A percentile compares a stretch with the other conserved stretches of the same genome.
Evolutionary conservation across 169 alveolate species (phyloP).

Genomic region (Cryptosporidium parvum): DNA sequence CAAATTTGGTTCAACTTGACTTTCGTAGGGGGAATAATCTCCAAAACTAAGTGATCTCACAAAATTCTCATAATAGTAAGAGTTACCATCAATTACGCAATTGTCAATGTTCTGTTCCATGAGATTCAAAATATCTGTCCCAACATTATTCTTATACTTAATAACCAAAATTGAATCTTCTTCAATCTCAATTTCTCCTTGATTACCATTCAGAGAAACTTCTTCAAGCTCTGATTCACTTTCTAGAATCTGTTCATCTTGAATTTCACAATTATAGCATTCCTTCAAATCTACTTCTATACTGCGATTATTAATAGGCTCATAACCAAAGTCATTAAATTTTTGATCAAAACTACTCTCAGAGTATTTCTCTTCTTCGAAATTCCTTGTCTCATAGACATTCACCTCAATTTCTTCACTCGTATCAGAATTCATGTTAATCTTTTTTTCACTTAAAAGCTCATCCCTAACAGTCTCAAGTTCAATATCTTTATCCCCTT

Average conservation of each 20-base stretch:
- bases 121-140: slow-evolving; percentile 11
- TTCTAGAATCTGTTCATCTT: slow-evolving; percentile 8
- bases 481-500: slow-evolving; percentile 47
- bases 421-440: background rate
- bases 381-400: slow-evolving; percentile 18
- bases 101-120: slow-evolving; percentile 49
- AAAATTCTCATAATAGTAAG: slow-evolving; percentile 37
- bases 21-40: background rate
- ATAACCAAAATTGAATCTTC: slow-evolving; percentile 47
- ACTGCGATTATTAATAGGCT: background rate
- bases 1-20: background rate
- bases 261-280: slow-evolving; percentile 3
- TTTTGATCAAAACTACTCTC: background rate
- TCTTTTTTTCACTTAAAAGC: slow-evolving; percentile 34
- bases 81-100: slow-evolving; percentile 53
- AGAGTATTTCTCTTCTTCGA: background rate
- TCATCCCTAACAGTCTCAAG: slow-evolving; percentile 37
- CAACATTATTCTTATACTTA: slow-evolving; percentile 31
- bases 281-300: background rate
- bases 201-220: background rate
- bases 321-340: background rate
- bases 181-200: slow-evolving; percentile 64
- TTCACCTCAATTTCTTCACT: slow-evolving; percentile 34
- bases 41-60: slow-evolving; percentile 29
- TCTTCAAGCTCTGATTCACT: slow-evolving; percentile 18